Percentiles rank a stretch among this genome's conserved stretches.
These are phyloP conservation scores for Peltaster fructicola DNA, from an alignment of 2,329 filamentous ascomycete genomes.

Conservation along the genomic window DNA sequence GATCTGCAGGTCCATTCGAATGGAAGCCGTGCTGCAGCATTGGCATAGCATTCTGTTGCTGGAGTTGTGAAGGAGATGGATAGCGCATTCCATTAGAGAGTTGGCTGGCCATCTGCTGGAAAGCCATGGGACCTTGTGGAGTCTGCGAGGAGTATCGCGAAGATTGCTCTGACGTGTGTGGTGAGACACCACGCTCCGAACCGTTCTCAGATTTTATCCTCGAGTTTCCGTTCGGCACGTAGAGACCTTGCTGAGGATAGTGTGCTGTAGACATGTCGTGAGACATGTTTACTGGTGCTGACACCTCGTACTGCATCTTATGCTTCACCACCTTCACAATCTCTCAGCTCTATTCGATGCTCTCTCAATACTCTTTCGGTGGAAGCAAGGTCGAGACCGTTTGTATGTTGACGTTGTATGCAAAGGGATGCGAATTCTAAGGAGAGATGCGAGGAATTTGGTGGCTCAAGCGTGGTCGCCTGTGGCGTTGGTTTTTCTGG, in stretches of 20 bases:
- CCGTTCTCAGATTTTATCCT: constrained; percentile 40
- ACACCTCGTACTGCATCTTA: constrained; percentile 24
- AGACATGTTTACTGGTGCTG: constrained; percentile 15
- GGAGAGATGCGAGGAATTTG: no score
- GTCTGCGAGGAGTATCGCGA: constrained; percentile 40
- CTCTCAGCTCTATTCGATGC: no score
- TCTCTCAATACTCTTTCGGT: no score
- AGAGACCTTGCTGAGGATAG: constrained; percentile 25
- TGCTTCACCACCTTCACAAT: no score
- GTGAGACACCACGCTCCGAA: constrained; percentile 40
- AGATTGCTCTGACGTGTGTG: constrained; percentile 36
- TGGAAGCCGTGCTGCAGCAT: constrained; percentile 39
- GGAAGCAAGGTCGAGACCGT: no score
- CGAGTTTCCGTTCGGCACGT: constrained; percentile 30
- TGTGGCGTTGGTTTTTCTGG: no score
- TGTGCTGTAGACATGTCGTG: constrained; percentile 16
- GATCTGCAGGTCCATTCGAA: constrained; percentile 29
- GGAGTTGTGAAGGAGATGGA: constrained; percentile 33
- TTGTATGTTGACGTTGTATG: no score
- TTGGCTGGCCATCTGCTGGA: constrained; percentile 30
- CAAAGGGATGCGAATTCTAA: no score
- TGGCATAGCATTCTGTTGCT: constrained; percentile 23
- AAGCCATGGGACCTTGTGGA: constrained; percentile 30
- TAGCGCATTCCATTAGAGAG: constrained; percentile 36
- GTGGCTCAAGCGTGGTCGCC: no score